These are phyloP conservation scores for Cerioporus squamosus DNA, from an alignment of 1,284 basidiomycete species.

Conservation along the genomic window DNA sequence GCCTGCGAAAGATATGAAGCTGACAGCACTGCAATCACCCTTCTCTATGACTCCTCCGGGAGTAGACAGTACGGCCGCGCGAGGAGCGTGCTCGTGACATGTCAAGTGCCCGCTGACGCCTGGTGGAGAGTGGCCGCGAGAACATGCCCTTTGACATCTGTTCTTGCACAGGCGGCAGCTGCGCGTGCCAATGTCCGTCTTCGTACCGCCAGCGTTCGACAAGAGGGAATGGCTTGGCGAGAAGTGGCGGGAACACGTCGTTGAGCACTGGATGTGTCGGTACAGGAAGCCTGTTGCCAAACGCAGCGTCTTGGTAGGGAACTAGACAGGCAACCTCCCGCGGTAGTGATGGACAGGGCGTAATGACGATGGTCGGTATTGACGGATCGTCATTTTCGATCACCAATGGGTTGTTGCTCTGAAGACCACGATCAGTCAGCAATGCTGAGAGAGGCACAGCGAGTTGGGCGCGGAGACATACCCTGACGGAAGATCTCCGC, in stretches of 20 bases:
- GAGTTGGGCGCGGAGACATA: not conserved
- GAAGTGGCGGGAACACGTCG: slow-evolving; percentile 48
- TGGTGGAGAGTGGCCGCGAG: slow-evolving; percentile 35
- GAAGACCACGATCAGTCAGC: not conserved
- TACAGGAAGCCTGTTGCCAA: slow-evolving; percentile 54
- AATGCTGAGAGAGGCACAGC: not conserved
- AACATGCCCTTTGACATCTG: slow-evolving; percentile 49
- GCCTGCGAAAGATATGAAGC: not conserved
- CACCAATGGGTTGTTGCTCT: slow-evolving; percentile 18
- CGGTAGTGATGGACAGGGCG: slow-evolving; percentile 44
- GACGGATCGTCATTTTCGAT: slow-evolving; percentile 36
- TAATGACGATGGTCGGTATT: slow-evolving; percentile 55
- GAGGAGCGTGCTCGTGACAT: slow-evolving; percentile 9
- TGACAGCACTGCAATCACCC: slow-evolving; percentile 6
- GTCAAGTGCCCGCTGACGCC: slow-evolving; percentile 29
- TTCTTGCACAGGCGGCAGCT: slow-evolving; percentile 51
- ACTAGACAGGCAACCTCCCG: slow-evolving; percentile 48
- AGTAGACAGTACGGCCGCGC: slow-evolving; percentile 20
- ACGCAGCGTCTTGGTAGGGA: slow-evolving; percentile 58
- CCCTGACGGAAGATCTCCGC: slow-evolving; percentile 19
- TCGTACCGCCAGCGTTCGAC: slow-evolving; percentile 51
- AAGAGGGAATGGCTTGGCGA: slow-evolving; percentile 31
- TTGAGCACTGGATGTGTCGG: slow-evolving; percentile 55
- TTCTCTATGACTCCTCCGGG: slow-evolving; percentile 20
- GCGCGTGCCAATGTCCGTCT: slow-evolving; percentile 57